These are phyloP conservation scores for Kwoniella shandongensis DNA, from an alignment of 768 basidiomycete genomes.

Conservation along the genomic window DNA sequence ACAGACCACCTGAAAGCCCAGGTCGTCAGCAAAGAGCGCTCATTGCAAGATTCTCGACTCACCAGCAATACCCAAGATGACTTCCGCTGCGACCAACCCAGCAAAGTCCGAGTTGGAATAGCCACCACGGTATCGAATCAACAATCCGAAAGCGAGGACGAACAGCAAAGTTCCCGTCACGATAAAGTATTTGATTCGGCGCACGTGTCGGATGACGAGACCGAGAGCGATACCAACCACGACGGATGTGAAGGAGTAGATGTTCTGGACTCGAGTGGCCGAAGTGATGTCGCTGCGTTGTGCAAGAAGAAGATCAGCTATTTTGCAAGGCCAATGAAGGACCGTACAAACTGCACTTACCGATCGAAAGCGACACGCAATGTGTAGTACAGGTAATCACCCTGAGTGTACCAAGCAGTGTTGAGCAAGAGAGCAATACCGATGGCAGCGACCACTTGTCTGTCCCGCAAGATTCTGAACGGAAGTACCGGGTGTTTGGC, in stretches of 20 bases:
- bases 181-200: conserved; percentile 34
- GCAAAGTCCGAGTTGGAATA: conserved; percentile 14
- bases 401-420: conserved; percentile 48
- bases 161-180: conserved; percentile 32
- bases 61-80: conserved; percentile 24
- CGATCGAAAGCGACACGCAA: conserved; percentile 46
- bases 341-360: conserved; percentile 17
- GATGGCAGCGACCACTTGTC: conserved; percentile 46
- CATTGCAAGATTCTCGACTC: not conserved
- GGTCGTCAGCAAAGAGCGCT: not conserved
- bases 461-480: conserved; percentile 40
- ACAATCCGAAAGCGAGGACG: conserved; percentile 42
- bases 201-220: conserved; percentile 42
- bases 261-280: conserved; percentile 42
- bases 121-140: conserved; percentile 35
- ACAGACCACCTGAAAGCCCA: conserved; percentile 22
- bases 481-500: conserved; percentile 45
- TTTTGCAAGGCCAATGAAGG: no score
- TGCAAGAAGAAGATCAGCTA: not conserved
- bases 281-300: conserved; percentile 20
- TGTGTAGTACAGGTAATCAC: conserved; percentile 48
- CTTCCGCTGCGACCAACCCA: conserved; percentile 40
- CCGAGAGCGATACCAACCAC: conserved; percentile 45
- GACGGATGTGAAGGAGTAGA: conserved; percentile 49
- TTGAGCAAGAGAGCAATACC: conserved; percentile 46